Evolutionary conservation across 495 filamentous ascomycete species (phyloP), one percentile per base, ranked within the genome.

Genomic region (Tirmania nivea): DNA sequence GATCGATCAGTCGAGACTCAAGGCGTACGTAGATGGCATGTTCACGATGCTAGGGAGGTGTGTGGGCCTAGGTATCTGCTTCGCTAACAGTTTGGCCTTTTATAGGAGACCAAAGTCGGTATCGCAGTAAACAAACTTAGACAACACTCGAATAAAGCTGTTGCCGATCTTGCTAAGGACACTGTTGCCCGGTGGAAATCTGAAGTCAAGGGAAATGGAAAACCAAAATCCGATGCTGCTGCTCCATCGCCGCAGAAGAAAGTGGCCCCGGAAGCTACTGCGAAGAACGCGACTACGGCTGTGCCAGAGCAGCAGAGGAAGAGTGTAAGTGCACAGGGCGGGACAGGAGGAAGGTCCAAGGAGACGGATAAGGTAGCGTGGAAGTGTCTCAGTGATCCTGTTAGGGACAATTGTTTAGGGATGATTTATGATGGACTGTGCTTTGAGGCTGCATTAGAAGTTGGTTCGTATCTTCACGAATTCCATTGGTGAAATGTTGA

Each of bases 131-230:
- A 89, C 66, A 84, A 81, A 61, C 74, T 86, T 54, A 81, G 87
- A 61, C 70, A 73, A 34, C 78, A 88, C 70, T 69, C 77, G 51
- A 75, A 88, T 59, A 79, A 79, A 53, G 78, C 83, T n/a, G 78
- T 95, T 47, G 79, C 79, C 8, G 73, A 73, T 8, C 69, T 84
- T 47, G 81, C 88, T 2, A 71, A 70, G 54, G 83, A 90, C 57
- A 84, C 96, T 51, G 85, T 97, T 17, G 71, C 71, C 42, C 88
- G 84, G 60, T 97, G 90, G 90, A 80, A 80, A 58, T 79, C 76
- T 52, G 80, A 85, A 35, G 81, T 97, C 48, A 77, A 83, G 45
- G 66, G 19, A 47, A n/a, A 5, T 12, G 48, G 67, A 42, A 79
- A 80, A 62, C 77, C 80, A 56, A 79, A 81, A 53, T 67, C 70